phyloP scores from a whole-genome alignment of 2,329 filamentous ascomycete species.

The Neocatenulostroma microsporum region DNA sequence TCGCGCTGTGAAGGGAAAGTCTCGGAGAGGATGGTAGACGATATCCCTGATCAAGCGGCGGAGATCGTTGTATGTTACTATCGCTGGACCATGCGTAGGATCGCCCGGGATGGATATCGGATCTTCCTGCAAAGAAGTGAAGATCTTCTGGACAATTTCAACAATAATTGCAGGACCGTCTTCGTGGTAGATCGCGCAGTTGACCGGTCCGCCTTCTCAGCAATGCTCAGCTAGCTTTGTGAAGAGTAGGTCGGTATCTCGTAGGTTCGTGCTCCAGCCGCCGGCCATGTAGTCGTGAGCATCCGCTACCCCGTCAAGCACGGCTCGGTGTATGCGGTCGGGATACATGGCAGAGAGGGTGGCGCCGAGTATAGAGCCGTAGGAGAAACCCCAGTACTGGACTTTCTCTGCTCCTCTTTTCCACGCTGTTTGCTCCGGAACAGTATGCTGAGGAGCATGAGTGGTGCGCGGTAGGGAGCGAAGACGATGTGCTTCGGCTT shows the following conservation, averaged over 20 bases:
- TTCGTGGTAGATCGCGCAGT: conserved; percentile 36
- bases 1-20: conserved; percentile 25
- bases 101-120: conserved; percentile 42
- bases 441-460: background rate
- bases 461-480: background rate
- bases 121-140: conserved; percentile 31
- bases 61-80: conserved; percentile 34
- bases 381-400: conserved; percentile 37
- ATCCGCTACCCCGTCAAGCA: conserved; percentile 38
- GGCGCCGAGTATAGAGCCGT: conserved; percentile 40
- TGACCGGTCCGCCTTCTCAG: conserved; percentile 39
- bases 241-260: conserved; percentile 50
- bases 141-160: conserved; percentile 33
- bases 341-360: conserved; percentile 42
- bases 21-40: conserved; percentile 26
- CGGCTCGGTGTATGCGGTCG: conserved; percentile 34
- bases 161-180: conserved; percentile 31
- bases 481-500: conserved; percentile 22
- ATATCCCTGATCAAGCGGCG: conserved; percentile 24
- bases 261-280: conserved; percentile 43
- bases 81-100: conserved; percentile 11
- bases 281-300: conserved; percentile 42
- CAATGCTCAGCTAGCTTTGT: conserved; percentile 49
- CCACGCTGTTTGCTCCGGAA: conserved; percentile 19
- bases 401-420: conserved; percentile 21